A percentile compares a stretch with the other conserved stretches of the same genome.
Conservation (phyloP, 495 filamentous ascomycete species). For the Aspergillus coremiiformis region DNA sequence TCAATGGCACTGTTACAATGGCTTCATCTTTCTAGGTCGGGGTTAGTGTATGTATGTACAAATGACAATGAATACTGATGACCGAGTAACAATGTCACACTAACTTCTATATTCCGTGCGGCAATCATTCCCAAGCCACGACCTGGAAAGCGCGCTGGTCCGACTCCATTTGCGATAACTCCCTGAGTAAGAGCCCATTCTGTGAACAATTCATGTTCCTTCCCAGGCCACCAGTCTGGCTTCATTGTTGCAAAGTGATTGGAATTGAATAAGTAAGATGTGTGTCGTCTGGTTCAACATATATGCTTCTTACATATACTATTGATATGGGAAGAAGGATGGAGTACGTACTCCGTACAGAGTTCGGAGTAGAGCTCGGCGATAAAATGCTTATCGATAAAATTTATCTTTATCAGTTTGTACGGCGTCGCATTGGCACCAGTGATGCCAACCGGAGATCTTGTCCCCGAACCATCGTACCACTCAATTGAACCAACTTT, state of each 20-base stretch:
- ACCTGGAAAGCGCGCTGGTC: slow-evolving; percentile 51
- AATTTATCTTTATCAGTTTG: slow-evolving; percentile 11
- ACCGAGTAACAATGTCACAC: not conserved
- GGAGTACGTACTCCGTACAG: too few species aligned
- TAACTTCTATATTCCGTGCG: slow-evolving; percentile 56
- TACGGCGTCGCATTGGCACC: slow-evolving; percentile 21
- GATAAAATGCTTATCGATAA: slow-evolving; percentile 9
- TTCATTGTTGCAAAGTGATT: slow-evolving; percentile 16
- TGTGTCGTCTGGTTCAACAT: too few species aligned
- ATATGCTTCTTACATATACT: too few species aligned
- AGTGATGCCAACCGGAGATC: slow-evolving; percentile 9
- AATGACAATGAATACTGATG: not conserved
- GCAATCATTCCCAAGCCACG: slow-evolving; percentile 71
- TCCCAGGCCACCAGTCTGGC: slow-evolving; percentile 34
- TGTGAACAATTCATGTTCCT: slow-evolving; percentile 45
- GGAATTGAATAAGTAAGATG: too few species aligned
- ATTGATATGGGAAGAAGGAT: too few species aligned
- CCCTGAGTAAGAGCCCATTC: slow-evolving; percentile 55
- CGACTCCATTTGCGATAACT: slow-evolving; percentile 52
- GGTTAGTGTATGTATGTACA: not conserved
- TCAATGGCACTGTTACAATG: slow-evolving; percentile 56
- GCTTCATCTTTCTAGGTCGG: slow-evolving; percentile 38
- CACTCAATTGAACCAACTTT: slow-evolving; percentile 11
- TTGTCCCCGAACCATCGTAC: slow-evolving; percentile 26
- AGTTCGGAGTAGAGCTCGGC: not conserved